Base-by-base conservation (phyloP, 768 basidiomycete species). In the Mycena filopes region DNA sequence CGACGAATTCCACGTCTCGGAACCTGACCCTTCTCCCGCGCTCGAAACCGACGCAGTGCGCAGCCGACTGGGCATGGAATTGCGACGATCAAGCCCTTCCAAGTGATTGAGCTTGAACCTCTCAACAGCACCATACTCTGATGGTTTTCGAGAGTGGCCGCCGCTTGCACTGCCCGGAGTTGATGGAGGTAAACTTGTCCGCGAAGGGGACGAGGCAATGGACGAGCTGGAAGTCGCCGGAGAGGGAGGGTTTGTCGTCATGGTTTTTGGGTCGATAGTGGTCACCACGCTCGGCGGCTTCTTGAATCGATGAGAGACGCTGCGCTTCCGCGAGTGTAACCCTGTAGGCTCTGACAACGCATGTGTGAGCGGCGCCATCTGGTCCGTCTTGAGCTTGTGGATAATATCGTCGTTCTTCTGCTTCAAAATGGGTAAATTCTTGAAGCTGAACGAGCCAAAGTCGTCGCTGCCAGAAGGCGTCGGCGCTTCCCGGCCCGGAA, bases 351-450 rank as follows among this genome's bases (percentile, higher is more conserved):
- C 89, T 6, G 89, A 84, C 64, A 94, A 80, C 8, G 93, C 82
- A 68, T 95, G 92, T 0, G 87, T 79, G 43, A 96, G 83, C 15
- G 94, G 93, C 0, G 86, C 80, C 79, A 96, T 86, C 72, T 95
- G 94, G 68, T 98, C 97, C 2, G 93, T 93, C 79, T 94, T 92
- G 73, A 99, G 84, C 78, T 98, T 98, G 65, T 94, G 89, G 71
- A 99, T 98, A 70, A 99, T 90, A 74, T 99, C 96, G 78, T 99
- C 98, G 76, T 99, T 99, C 20, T 95, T 96, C 78, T 98, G 96
- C 80, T 99, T 99, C 77, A 99, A 81, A 9, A 98, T 87, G 0
- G 95, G 95, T 43, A 98, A 77, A 74, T 99, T 99, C 84, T 98
- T 98, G 86, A 96, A 99, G 78, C 92, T 95, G 82, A 99, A 99